Percentiles rank a stretch among this genome's conserved stretches.
phyloP scores from a whole-genome alignment of 2,329 filamentous ascomycete species.

The Allantophomopsis cytisporea region DNA sequence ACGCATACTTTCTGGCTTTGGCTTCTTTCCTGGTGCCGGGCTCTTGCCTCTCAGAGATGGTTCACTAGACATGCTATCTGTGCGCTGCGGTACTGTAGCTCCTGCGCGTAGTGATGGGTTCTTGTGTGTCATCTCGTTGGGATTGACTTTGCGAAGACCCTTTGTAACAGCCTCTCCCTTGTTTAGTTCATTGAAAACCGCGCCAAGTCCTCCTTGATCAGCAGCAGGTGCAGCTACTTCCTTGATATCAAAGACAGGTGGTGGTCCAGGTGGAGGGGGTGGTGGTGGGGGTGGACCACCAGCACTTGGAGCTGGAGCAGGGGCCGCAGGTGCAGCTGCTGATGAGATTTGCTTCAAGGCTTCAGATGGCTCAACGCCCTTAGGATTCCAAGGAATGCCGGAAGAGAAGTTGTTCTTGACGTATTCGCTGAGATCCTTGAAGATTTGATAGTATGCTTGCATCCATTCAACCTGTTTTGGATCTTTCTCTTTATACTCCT shows the following conservation, averaged over 20 bases:
- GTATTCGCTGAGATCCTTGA: constrained; percentile 72
- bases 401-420: constrained; percentile 70
- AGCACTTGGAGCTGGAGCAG: constrained; percentile 38
- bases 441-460: constrained; percentile 82
- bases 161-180: constrained; percentile 79
- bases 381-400: constrained; percentile 78
- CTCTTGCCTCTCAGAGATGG: constrained; percentile 57
- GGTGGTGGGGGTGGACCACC: constrained; percentile 49
- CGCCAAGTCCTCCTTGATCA: constrained; percentile 53
- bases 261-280: constrained; percentile 57
- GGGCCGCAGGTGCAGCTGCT: constrained; percentile 23
- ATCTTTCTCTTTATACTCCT: constrained; percentile 80
- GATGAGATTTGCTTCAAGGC: constrained; percentile 46
- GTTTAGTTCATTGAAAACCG: constrained; percentile 88
- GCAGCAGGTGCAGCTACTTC: constrained; percentile 27
- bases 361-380: constrained; percentile 60
- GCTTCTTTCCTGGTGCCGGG: constrained; percentile 76
- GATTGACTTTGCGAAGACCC: constrained; percentile 84
- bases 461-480: constrained; percentile 76
- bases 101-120: constrained; percentile 74
- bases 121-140: constrained; percentile 96
- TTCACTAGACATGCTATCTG: constrained; percentile 34
- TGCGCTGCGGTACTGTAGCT: constrained; percentile 52
- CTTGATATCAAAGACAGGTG: constrained; percentile 49
- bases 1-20: constrained; percentile 76